Conservation (phyloP, 306 rosid species). For the Quercus alba region DNA sequence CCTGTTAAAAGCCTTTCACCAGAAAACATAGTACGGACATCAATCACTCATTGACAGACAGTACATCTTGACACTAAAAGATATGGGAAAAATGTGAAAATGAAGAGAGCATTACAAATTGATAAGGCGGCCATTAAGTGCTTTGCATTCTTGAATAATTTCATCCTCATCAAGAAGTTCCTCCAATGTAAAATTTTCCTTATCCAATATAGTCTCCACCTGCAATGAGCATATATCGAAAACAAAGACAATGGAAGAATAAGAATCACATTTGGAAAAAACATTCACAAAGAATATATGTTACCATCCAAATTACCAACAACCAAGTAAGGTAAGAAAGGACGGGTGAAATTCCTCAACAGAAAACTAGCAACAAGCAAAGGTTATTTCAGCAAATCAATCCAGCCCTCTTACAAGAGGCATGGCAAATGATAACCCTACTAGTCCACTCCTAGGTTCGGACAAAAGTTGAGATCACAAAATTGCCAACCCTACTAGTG, state of each 20-base stretch:
- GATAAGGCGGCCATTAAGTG: conserved; percentile 92
- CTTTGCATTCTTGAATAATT: conserved; percentile 98
- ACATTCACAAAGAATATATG: neutral
- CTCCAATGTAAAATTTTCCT: conserved; percentile 81
- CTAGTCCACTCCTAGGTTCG: neutral
- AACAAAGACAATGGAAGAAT: conserved; percentile 12
- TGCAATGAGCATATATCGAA: conserved; percentile 29
- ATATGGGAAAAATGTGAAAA: conserved; percentile 3
- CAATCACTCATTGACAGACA: neutral
- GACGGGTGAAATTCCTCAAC: neutral
- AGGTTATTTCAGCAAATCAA: neutral
- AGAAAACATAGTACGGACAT: neutral
- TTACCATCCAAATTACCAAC: conserved; percentile 3
- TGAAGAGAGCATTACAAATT: conserved; percentile 70
- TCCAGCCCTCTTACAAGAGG: neutral
- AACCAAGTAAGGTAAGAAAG: neutral
- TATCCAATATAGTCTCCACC: conserved; percentile 99
- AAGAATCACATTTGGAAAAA: neutral
- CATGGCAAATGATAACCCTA: neutral
- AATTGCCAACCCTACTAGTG: neutral
- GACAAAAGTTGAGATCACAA: neutral
- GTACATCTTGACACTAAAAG: conserved; percentile 2
- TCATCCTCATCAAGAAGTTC: conserved; percentile 98
- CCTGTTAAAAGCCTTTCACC: conserved; percentile 5
- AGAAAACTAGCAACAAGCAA: neutral